These are phyloP conservation scores for Ustilago crameri DNA, from an alignment of 1,284 basidiomycete genomes.

Conservation along the genomic window DNA sequence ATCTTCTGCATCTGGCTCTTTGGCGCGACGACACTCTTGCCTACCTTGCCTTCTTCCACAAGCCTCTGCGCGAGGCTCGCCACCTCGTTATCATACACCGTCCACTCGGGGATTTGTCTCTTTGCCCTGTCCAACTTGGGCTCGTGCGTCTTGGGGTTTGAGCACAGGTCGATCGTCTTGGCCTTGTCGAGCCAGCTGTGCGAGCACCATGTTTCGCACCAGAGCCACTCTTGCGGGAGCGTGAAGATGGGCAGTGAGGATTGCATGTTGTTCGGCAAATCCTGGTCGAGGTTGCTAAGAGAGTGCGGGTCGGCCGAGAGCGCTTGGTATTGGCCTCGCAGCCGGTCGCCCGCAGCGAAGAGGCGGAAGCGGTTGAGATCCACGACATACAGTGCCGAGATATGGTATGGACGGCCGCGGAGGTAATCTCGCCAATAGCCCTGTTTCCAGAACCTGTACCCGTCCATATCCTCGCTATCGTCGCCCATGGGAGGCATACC, in stretches of 20 bases:
- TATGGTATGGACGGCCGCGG: constrained; percentile 52
- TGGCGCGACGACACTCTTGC: constrained; percentile 33
- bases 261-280: constrained; percentile 64
- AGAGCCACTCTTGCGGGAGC: constrained; percentile 63
- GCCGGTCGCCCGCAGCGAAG: constrained; percentile 77
- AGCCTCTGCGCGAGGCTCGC: constrained; percentile 64
- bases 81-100: constrained; percentile 78
- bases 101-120: constrained; percentile 96
- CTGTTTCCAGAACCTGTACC: constrained; percentile 97
- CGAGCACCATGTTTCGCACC: constrained; percentile 68
- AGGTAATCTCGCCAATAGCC: constrained; percentile 70
- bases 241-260: constrained; percentile 59
- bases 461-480: constrained; percentile 90
- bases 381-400: constrained; percentile 86
- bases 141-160: constrained; percentile 77
- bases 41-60: constrained; percentile 31
- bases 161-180: constrained; percentile 68
- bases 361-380: constrained; percentile 95
- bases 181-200: constrained; percentile 56
- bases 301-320: constrained; percentile 93
- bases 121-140: constrained; percentile 88
- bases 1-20: constrained; percentile 24
- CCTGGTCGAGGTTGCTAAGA: constrained; percentile 92
- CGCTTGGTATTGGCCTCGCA: constrained; percentile 90
- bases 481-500: constrained; percentile 96